Evolutionary conservation across 2,329 filamentous ascomycete genomes (phyloP), one percentile per base, ranked within the genome.

Genomic region (Arthrobotrys sinensis): DNA sequence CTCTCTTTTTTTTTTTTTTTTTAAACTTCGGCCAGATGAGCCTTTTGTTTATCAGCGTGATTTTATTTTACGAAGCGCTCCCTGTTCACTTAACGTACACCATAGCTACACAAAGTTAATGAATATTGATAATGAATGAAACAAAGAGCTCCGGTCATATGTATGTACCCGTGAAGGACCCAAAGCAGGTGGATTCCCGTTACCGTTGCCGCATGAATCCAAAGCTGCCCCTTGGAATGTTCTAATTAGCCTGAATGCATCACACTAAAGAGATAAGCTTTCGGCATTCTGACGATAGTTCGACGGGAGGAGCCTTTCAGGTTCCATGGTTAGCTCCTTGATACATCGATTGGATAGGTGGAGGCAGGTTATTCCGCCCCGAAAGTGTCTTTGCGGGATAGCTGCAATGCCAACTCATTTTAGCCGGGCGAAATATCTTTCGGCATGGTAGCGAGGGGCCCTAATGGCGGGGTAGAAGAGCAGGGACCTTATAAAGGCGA

Each of bases 351-450:
- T 36, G 50, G 70, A 75, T 75, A 75, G 70, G 70, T 68, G 70
- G 70, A 62, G 50, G 63, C 32, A 43, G 19, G 32, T 75, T 75
- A n/a, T 48, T 67, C 70, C 70, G 62, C 38, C 66, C 70, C 70
- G 70, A 75, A 67, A 11, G 12, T 63, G 40, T 34, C 53, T 12
- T 69, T 62, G 52, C 21, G 24, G 38, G 36, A 60, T 48, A 43
- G 57, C 63, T 63, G 43, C 57, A 66, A 43, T 68, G 70, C 63
- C 70, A 75, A 62, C 70, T 53, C 70, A 75, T 57, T 75, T 75
- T 67, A 75, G 34, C 70, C 62, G 70, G 62, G 45, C 16, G 45
- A 52, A 7, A 38, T 21, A 57, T 11, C 48, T 53, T 73, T 75
- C 70, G 63, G 70, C 70, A 68, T 75, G 52, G 63, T 63, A 67